Percentiles rank a stretch among this genome's conserved stretches.
Conservation (phyloP, 139 green algal genomes). For the Desmodesmus armatus region DNA sequence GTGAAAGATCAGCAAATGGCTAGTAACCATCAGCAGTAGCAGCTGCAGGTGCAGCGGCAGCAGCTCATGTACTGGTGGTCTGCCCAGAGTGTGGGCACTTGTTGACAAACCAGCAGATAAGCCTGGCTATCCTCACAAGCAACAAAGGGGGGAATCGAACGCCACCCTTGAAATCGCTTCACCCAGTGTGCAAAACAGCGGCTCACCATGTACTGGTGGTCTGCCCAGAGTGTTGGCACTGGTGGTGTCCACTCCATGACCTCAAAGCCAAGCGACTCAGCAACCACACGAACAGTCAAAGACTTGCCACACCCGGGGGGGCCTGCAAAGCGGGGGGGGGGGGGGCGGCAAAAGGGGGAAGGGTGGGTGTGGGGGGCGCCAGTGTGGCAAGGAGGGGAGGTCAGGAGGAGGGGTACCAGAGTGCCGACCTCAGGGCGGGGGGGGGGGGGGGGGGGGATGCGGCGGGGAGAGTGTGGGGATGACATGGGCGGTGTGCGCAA, state of each 20-base stretch:
- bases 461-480: neutral
- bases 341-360: neutral
- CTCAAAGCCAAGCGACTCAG: slow-evolving; percentile 63
- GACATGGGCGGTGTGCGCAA: neutral
- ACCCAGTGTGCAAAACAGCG: too few relatives aligned
- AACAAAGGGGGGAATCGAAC: too few relatives aligned
- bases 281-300: slow-evolving; percentile 64
- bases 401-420: too few relatives aligned
- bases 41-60: too few relatives aligned
- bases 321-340: too few relatives aligned
- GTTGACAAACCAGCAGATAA: too few relatives aligned
- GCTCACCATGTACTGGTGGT: slow-evolving; percentile 67
- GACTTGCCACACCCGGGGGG: slow-evolving; percentile 83
- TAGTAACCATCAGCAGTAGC: too few relatives aligned
- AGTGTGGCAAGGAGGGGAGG: neutral
- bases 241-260: slow-evolving; percentile 80
- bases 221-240: slow-evolving; percentile 68
- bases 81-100: neutral
- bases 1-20: too few relatives aligned
- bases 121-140: too few relatives aligned
- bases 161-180: too few relatives aligned
- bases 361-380: neutral
- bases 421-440: neutral
- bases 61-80: too few relatives aligned
- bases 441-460: neutral